Evolutionary conservation across 2,329 filamentous ascomycete genomes (phyloP).

Genomic region (Amauroascus verrucosus): DNA sequence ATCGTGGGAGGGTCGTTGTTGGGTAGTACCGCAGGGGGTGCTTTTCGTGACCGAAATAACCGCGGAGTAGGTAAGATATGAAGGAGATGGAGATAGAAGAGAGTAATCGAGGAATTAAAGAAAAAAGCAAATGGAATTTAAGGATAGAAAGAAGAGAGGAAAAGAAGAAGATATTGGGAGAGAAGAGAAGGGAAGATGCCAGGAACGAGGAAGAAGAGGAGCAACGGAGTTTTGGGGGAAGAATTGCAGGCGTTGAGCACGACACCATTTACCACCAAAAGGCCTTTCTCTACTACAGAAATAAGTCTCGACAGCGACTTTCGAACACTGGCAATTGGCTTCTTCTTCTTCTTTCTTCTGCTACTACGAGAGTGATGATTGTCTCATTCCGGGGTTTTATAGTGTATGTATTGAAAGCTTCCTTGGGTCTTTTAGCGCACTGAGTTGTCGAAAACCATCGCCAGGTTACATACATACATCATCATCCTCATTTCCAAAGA

Average conservation of each 20-base stretch:
- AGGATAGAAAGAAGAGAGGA: neutral
- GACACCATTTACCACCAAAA: no score
- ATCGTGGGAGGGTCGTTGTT: neutral
- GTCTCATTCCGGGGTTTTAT: no score
- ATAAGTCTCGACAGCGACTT: neutral
- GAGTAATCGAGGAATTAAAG: conserved; percentile 3
- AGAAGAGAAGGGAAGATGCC: neutral
- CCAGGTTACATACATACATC: neutral
- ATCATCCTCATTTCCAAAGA: neutral
- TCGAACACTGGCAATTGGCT: no score
- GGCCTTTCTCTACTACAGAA: no score
- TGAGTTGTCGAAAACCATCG: neutral
- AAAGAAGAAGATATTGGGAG: neutral
- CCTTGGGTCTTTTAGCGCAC: neutral
- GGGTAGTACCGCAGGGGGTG: neutral
- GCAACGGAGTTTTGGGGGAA: neutral
- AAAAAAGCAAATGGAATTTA: conserved; percentile 1
- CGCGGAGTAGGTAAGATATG: neutral
- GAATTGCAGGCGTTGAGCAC: neutral
- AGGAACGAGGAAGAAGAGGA: neutral
- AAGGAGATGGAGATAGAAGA: neutral
- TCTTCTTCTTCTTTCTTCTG: no score
- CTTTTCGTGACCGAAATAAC: neutral
- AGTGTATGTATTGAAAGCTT: no score
- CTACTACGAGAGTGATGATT: no score